phyloP scores from a whole-genome alignment of 2,329 filamentous ascomycete genomes.

The Exserohilum turcica region DNA sequence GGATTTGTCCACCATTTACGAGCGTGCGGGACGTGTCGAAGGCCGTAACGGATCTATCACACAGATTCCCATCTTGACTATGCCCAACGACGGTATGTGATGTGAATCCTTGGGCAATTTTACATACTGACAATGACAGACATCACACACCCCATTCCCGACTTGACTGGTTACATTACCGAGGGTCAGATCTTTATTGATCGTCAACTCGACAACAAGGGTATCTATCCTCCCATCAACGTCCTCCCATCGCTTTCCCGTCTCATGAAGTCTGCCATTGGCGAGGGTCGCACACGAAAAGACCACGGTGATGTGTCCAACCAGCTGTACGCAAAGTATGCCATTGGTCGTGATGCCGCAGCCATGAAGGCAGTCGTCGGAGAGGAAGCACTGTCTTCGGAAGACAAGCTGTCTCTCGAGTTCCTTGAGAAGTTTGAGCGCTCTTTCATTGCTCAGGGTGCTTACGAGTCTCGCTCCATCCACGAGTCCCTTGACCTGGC shows the following conservation, averaged over 20 bases:
- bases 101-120: background rate
- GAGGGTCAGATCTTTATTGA: constrained; percentile 99
- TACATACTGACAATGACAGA: constrained; percentile 56
- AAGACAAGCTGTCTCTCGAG: constrained; percentile 97
- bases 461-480: constrained; percentile 90
- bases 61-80: constrained; percentile 97
- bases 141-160: constrained; percentile 98
- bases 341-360: constrained; percentile 96
- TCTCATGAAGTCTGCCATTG: constrained; percentile 99
- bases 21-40: constrained; percentile 95
- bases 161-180: constrained; percentile 98
- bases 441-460: constrained; percentile 87
- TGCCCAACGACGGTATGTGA: constrained; percentile 88
- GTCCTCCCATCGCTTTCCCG: constrained; percentile 96
- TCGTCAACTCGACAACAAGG: constrained; percentile 91
- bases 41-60: constrained; percentile 98
- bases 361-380: constrained; percentile 99
- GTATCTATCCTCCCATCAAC: constrained; percentile 98
- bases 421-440: constrained; percentile 99
- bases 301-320: constrained; percentile 99
- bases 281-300: constrained; percentile 93
- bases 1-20: constrained; percentile 99
- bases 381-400: constrained; percentile 91
- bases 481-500: constrained; percentile 94
- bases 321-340: constrained; percentile 99